Evolutionary conservation across 306 rosid genomes (phyloP), one percentile per base, ranked within the genome.

Genomic region (Clitoria ternatea): DNA sequence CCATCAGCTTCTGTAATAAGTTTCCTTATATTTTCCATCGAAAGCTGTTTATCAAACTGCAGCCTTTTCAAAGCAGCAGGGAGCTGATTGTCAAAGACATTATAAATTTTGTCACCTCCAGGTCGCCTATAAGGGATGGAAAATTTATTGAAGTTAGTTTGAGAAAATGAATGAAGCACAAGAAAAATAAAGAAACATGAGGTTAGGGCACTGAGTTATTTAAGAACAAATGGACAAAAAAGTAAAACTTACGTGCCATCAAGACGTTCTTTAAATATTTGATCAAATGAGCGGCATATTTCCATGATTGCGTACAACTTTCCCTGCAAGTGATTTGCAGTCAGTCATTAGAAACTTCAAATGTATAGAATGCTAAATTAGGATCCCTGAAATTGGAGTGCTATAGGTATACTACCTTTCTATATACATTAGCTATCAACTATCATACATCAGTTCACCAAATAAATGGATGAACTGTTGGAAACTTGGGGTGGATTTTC

Each of bases 1-100:
- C 98, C 98, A 86, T 92, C 98, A 64, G 98, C 98, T 76, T 92
- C 98, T 1, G 98, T 92, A 60, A 92, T 88, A 69, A 88, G 92
- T 84, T 92, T 92, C 73, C 86, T 66, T 72, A 92, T 89, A 67
- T 92, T 92, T 84, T 92, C 98, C 98, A 92, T 90, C 11, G 98
- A 74, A 57, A 92, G 97, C 73, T 92, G 98, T 79, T 87, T 92
- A 84, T 92, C 98, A 79, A 92, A 92, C 85, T 92, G 98, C 77
- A 92, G 77, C 86, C 97, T 86, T 80, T 90, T 92, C 8, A 92
- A 79, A 33, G 98, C 98, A 80, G 96, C 90, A 59, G 98, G 98
- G 56, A 92, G 98, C 80, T 92, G 98, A 82, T 92, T 90, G 76
- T 92, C 98, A 67, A 92, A 92, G 48, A 92, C 96, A 42, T 86